phyloP scores from a whole-genome alignment of 163 green algal species.

The Smithsoniella earleae region DNA sequence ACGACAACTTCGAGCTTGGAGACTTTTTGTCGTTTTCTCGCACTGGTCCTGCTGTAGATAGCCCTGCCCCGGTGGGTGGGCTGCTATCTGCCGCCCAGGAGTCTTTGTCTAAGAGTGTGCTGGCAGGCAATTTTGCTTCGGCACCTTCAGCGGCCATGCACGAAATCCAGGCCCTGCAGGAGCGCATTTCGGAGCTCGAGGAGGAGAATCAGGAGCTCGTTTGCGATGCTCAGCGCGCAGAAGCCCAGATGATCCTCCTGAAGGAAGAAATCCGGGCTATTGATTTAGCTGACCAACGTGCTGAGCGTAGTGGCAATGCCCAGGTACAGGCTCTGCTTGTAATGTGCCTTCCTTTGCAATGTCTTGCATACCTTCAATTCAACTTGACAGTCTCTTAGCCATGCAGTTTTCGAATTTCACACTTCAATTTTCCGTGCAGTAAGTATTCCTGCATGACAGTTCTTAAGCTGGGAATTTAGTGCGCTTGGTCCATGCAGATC shows the following conservation, averaged over 20 bases:
- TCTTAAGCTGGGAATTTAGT: too few species aligned
- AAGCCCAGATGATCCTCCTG: neutral
- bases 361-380: neutral
- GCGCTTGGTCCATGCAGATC: neutral
- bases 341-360: neutral
- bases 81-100: too few species aligned
- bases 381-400: too few species aligned
- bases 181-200: neutral
- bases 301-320: neutral
- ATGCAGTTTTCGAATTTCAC: too few species aligned
- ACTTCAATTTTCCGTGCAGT: too few species aligned
- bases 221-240: neutral
- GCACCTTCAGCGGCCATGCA: too few species aligned
- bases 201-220: slow-evolving; percentile 2
- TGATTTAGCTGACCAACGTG: neutral
- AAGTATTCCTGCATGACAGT: too few species aligned
- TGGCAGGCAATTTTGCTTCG: neutral
- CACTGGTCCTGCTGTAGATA: too few species aligned
- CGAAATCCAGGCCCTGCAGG: neutral
- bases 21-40: too few species aligned
- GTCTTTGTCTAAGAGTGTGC: too few species aligned
- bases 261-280: slow-evolving; percentile 24
- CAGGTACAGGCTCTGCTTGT: too few species aligned
- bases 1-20: slow-evolving; percentile 25
- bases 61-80: too few species aligned